These are phyloP conservation scores for Sphaerostilbella broomeana DNA, from an alignment of 2,329 filamentous ascomycete genomes.

Conservation along the genomic window DNA sequence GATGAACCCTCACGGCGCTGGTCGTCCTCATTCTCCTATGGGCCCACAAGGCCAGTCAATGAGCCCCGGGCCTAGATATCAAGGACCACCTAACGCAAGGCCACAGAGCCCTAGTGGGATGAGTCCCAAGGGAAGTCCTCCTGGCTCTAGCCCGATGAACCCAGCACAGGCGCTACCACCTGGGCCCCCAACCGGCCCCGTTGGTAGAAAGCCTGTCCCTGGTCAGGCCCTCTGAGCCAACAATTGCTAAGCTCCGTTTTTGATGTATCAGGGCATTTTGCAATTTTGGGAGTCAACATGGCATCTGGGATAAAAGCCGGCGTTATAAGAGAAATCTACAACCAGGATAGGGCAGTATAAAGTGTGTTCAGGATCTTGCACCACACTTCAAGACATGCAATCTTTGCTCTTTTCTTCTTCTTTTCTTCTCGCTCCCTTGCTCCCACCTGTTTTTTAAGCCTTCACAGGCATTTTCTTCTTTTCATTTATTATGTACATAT, in stretches of 20 bases:
- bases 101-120: slow-evolving; percentile 38
- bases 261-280: slow-evolving; percentile 15
- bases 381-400: slow-evolving; percentile 18
- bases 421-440: slow-evolving; percentile 15
- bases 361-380: slow-evolving; percentile 20
- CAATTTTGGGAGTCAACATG: slow-evolving; percentile 16
- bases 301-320: slow-evolving; percentile 22
- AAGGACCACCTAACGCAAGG: slow-evolving; percentile 26
- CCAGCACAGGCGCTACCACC: slow-evolving; percentile 29
- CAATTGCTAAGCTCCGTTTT: slow-evolving; percentile 5
- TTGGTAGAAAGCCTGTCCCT: slow-evolving; percentile 51
- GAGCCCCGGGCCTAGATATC: slow-evolving; percentile 36
- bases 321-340: slow-evolving; percentile 22
- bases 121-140: slow-evolving; percentile 36
- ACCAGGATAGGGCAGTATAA: slow-evolving; percentile 17
- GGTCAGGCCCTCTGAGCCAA: slow-evolving; percentile 42
- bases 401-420: slow-evolving; percentile 14
- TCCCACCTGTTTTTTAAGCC: slow-evolving; percentile 2
- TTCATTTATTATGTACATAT: neutral
- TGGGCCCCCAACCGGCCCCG: slow-evolving; percentile 33
- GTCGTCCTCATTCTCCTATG: slow-evolving; percentile 27
- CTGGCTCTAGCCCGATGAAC: slow-evolving; percentile 43
- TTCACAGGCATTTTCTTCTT: slow-evolving; percentile 13
- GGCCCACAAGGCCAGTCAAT: slow-evolving; percentile 28
- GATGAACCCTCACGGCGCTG: slow-evolving; percentile 18